Evolutionary conservation across 495 filamentous ascomycete species (phyloP), one percentile per base, ranked within the genome.

Genomic region (Melanomma pulvis-pyrius): DNA sequence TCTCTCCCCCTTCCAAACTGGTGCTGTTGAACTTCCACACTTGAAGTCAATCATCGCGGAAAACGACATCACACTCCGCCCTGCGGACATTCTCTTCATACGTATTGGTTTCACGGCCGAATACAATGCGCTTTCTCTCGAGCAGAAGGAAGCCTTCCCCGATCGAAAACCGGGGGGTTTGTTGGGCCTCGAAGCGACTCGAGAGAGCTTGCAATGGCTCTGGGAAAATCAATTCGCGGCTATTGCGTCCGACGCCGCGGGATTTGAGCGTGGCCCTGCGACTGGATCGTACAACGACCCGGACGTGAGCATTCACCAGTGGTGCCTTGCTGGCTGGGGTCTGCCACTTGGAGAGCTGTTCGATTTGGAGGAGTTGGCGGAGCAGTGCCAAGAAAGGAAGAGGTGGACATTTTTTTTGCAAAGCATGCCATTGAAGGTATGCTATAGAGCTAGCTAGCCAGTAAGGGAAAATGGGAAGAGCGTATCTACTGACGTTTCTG

Each of bases 71-170:
- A 74, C 57, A 8, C 78, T 82, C 51, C 75, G 75, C 0, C 73
- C 74, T 0, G 83, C 81, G 30, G 84, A 86, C 69, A 83, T 87
- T 64, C 77, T 86, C 36, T 82, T 87, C 71, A 74, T 86, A 52
- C 80, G 81, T 28, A 76, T 74, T 1, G 84, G 84, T 17, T 84
- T 79, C 69, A 80, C 56, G 29, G 44, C 12, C 24, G 53, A 30
- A 24, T 54, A 22, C 44, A 7, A n/a, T 8, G 47, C 21, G 36
- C 25, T 8, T 6, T 29, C 22, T 2, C 13, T 17, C 3, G 24
- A 19, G 25, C 17, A 59, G 24, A 25, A 46, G 13, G 22, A 30
- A 17, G n/a, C n/a, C n/a, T n/a, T n/a, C n/a, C n/a, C n/a, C n/a
- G n/a, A n/a, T n/a, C n/a, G n/a, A n/a, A n/a, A n/a, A n/a, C n/a